Conservation (phyloP, 2,329 filamentous ascomycete genomes). For the Claviceps arundinis region DNA sequence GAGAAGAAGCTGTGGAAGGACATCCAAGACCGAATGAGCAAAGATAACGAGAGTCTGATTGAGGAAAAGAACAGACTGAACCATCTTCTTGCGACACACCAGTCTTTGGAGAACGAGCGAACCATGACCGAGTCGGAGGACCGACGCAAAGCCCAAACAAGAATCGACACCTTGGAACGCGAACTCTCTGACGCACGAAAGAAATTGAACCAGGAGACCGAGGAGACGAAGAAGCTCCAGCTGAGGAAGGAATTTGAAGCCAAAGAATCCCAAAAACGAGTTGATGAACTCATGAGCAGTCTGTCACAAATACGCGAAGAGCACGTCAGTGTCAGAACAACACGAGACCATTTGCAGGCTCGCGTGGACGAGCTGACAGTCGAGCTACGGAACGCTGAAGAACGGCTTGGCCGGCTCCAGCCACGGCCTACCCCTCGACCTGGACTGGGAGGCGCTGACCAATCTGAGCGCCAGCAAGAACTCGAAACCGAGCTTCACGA, state of each 20-base stretch:
- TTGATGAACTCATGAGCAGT: conserved; percentile 78
- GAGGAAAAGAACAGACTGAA: conserved; percentile 80
- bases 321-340: conserved; percentile 73
- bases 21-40: conserved; percentile 75
- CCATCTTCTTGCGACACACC: conserved; percentile 67
- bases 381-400: conserved; percentile 78
- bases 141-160: conserved; percentile 64
- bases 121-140: conserved; percentile 73
- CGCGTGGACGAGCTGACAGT: conserved; percentile 81
- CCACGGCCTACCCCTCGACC: conserved; percentile 58
- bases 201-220: conserved; percentile 68
- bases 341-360: conserved; percentile 75
- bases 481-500: conserved; percentile 59
- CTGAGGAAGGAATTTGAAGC: conserved; percentile 83
- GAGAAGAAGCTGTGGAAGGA: conserved; percentile 92
- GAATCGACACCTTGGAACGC: conserved; percentile 64
- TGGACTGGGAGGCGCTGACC: conserved; percentile 28
- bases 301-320: conserved; percentile 76
- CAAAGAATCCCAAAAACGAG: conserved; percentile 76
- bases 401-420: conserved; percentile 69
- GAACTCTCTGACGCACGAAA: conserved; percentile 70
- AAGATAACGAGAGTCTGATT: conserved; percentile 73
- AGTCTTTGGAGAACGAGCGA: conserved; percentile 83
- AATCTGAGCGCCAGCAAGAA: conserved; percentile 33
- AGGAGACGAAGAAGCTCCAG: conserved; percentile 71